phyloP scores from a whole-genome alignment of 2,329 filamentous ascomycete species.

The Leptodontidium sp. region DNA sequence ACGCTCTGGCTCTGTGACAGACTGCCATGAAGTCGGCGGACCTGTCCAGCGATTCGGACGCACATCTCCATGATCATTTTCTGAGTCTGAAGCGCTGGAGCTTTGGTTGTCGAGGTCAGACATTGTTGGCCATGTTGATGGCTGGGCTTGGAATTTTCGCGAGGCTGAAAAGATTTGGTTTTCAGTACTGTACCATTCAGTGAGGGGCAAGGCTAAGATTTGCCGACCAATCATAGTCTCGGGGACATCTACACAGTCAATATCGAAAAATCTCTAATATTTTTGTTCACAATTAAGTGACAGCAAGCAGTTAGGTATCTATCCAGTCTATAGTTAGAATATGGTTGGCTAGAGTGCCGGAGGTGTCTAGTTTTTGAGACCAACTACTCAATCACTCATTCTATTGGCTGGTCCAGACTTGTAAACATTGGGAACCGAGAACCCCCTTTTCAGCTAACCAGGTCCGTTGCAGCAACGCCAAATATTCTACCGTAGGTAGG shows the following conservation, averaged over 20 bases:
- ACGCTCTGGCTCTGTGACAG: constrained; percentile 68
- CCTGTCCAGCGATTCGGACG: constrained; percentile 81
- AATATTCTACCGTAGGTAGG: no score
- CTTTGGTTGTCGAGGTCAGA: constrained; percentile 13
- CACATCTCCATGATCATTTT: constrained; percentile 47
- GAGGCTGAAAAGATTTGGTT: constrained; percentile 17
- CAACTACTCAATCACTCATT: neutral
- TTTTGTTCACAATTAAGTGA: neutral
- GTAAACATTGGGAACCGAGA: constrained; percentile 12
- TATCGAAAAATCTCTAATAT: neutral
- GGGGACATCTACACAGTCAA: neutral
- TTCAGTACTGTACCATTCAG: no score
- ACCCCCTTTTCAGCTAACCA: neutral
- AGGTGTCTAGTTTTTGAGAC: neutral
- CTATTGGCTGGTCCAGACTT: neutral
- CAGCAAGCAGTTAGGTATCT: neutral
- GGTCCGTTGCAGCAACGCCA: no score
- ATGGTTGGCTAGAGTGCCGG: neutral
- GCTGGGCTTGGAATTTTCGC: neutral
- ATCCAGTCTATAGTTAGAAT: no score
- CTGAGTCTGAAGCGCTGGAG: constrained; percentile 52
- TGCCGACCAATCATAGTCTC: neutral
- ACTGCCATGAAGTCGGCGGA: constrained; percentile 70
- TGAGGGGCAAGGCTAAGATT: constrained; percentile 15
- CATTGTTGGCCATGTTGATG: constrained; percentile 23